Conservation (phyloP, 1,284 basidiomycete genomes). For the Cryptococcus deneoformans region DNA sequence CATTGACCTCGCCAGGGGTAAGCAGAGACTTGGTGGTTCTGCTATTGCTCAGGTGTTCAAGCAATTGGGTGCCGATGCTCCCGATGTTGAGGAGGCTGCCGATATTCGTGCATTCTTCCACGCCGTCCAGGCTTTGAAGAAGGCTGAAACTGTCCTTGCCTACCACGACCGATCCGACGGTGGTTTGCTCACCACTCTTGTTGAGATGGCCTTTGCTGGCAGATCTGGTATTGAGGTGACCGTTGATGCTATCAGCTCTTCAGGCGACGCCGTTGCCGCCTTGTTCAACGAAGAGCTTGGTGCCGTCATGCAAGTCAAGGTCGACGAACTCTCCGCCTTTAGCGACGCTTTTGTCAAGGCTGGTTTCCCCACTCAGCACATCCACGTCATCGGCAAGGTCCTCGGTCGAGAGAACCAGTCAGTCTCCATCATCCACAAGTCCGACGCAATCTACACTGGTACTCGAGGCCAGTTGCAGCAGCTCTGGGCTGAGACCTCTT, state of each 20-base stretch:
- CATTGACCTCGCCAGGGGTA: conserved; percentile 82
- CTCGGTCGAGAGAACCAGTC: conserved; percentile 59
- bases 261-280: conserved; percentile 60
- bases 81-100: conserved; percentile 79
- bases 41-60: conserved; percentile 94
- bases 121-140: conserved; percentile 67
- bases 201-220: conserved; percentile 97
- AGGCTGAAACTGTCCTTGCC: conserved; percentile 69
- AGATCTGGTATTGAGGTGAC: conserved; percentile 63
- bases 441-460: conserved; percentile 60
- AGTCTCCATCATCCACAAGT: conserved; percentile 60
- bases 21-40: conserved; percentile 88
- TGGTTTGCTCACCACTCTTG: conserved; percentile 84
- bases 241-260: conserved; percentile 52
- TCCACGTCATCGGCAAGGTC: conserved; percentile 74
- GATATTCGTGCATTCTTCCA: conserved; percentile 78
- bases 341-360: conserved; percentile 61
- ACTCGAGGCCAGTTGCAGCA: conserved; percentile 73
- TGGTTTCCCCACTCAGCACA: conserved; percentile 68
- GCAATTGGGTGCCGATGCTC: conserved; percentile 80
- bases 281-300: conserved; percentile 98
- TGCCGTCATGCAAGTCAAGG: conserved; percentile 81
- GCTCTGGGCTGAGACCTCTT: conserved; percentile 93
- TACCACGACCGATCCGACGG: conserved; percentile 99
- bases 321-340: conserved; percentile 61